These are phyloP conservation scores for Penicillium rolfsii DNA, from an alignment of 2,329 filamentous ascomycete species.

Conservation along the genomic window DNA sequence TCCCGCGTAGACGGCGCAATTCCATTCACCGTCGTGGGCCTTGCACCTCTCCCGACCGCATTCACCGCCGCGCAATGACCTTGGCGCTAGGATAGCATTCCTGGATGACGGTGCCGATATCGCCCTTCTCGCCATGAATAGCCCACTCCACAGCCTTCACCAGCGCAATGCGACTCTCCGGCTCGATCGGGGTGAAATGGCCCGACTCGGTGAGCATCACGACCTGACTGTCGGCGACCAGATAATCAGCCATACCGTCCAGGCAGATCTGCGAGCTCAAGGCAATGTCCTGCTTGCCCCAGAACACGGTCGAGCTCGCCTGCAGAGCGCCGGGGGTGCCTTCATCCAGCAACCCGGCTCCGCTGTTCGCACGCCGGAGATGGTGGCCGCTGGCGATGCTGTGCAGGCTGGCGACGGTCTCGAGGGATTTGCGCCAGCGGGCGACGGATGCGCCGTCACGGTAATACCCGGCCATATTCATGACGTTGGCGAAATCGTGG, in stretches of 20 bases:
- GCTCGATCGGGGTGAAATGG: constrained; percentile 59
- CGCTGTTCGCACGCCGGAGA: constrained; percentile 40
- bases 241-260: constrained; percentile 57
- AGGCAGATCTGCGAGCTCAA: constrained; percentile 55
- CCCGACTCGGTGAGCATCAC: constrained; percentile 54
- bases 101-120: constrained; percentile 36
- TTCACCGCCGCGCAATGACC: constrained; percentile 39
- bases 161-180: constrained; percentile 48
- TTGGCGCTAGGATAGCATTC: constrained; percentile 39
- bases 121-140: constrained; percentile 41
- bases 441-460: constrained; percentile 52
- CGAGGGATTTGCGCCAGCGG: constrained; percentile 57
- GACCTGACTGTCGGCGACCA: constrained; percentile 55
- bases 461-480: constrained; percentile 58
- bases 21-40: background rate
- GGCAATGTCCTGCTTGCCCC: constrained; percentile 57
- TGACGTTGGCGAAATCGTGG: constrained; percentile 52
- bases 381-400: constrained; percentile 44
- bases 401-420: constrained; percentile 54
- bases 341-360: constrained; percentile 50
- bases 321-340: constrained; percentile 52
- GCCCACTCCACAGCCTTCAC: constrained; percentile 47
- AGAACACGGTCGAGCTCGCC: constrained; percentile 57
- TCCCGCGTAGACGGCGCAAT: background rate
- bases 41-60: background rate